phyloP scores from a whole-genome alignment of 2,329 filamentous ascomycete species.

The Stagonosporopsis tanaceti region DNA sequence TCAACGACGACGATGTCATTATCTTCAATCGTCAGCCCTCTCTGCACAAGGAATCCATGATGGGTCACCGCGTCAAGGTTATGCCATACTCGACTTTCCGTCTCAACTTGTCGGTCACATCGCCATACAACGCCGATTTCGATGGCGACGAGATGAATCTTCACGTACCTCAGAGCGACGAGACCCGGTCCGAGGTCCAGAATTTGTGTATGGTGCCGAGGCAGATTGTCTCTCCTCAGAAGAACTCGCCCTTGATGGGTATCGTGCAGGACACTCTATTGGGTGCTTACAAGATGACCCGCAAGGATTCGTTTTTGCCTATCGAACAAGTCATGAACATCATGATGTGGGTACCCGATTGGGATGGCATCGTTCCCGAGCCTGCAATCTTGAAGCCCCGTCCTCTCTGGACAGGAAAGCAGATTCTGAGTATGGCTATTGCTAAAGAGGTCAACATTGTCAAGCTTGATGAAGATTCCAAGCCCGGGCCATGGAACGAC shows the following conservation, averaged over 20 bases:
- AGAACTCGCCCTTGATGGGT: slow-evolving; percentile 98
- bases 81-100: slow-evolving; percentile 99
- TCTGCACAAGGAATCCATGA: slow-evolving; percentile 99
- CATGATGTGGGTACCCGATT: slow-evolving; percentile 95
- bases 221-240: slow-evolving; percentile 97
- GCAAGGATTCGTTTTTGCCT: slow-evolving; percentile 87
- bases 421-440: slow-evolving; percentile 93
- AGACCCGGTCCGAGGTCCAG: slow-evolving; percentile 92
- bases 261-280: slow-evolving; percentile 98
- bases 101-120: slow-evolving; percentile 95
- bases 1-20: slow-evolving; percentile 95
- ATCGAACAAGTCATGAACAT: slow-evolving; percentile 96
- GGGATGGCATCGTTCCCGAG: slow-evolving; percentile 92
- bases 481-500: slow-evolving; percentile 64
- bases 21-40: slow-evolving; percentile 99
- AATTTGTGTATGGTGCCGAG: slow-evolving; percentile 97
- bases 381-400: slow-evolving; percentile 94
- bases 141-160: slow-evolving; percentile 99
- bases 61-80: slow-evolving; percentile 96
- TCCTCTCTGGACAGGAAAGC: slow-evolving; percentile 97
- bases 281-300: slow-evolving; percentile 95
- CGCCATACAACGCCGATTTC: slow-evolving; percentile 99
- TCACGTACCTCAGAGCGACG: slow-evolving; percentile 97
- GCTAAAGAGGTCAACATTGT: slow-evolving; percentile 80
- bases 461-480: slow-evolving; percentile 66